Conservation (phyloP, 805 yeast species). For the Myxozyma vanderwaltii region DNA sequence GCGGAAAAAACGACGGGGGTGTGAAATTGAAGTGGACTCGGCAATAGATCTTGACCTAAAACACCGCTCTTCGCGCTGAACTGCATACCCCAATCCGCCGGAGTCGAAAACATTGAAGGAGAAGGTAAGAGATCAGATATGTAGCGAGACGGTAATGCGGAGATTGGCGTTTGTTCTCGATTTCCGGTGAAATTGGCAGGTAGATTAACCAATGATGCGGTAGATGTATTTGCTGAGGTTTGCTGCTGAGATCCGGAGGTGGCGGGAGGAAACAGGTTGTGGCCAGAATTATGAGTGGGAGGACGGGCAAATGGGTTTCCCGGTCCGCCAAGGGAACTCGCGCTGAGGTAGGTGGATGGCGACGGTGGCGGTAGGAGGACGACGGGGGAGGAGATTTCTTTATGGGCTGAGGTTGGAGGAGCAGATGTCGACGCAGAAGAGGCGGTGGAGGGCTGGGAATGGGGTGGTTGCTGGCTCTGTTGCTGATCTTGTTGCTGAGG, state of each 20-base stretch:
- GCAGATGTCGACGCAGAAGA: slow-evolving; percentile 19
- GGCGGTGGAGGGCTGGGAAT: slow-evolving; percentile 21
- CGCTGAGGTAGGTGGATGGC: slow-evolving; percentile 40
- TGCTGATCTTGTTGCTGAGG: not conserved
- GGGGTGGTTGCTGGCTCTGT: slow-evolving; percentile 5
- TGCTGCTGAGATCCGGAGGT: not conserved
- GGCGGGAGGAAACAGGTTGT: slow-evolving; percentile 34
- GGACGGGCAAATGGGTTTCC: slow-evolving; percentile 42
- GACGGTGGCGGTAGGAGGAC: slow-evolving; percentile 43
- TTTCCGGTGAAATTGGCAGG: slow-evolving; percentile 11
- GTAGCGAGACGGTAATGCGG: slow-evolving; percentile 70
- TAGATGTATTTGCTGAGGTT: slow-evolving; percentile 1
- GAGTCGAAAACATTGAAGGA: slow-evolving; percentile 69
- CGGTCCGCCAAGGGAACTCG: slow-evolving; percentile 38
- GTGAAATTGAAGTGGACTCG: slow-evolving; percentile 39
- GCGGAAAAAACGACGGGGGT: slow-evolving; percentile 37
- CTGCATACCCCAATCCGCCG: slow-evolving; percentile 34
- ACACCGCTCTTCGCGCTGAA: slow-evolving; percentile 20
- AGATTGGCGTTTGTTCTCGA: slow-evolving; percentile 70
- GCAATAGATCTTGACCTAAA: slow-evolving; percentile 36
- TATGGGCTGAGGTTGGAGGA: slow-evolving; percentile 19
- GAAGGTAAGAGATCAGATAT: slow-evolving; percentile 76
- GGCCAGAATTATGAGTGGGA: slow-evolving; percentile 18
- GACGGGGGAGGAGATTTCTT: slow-evolving; percentile 39
- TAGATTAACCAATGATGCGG: not conserved